Evolutionary conservation across 306 rosid genomes (phyloP).

Genomic region (Pterocarpus santalinus): DNA sequence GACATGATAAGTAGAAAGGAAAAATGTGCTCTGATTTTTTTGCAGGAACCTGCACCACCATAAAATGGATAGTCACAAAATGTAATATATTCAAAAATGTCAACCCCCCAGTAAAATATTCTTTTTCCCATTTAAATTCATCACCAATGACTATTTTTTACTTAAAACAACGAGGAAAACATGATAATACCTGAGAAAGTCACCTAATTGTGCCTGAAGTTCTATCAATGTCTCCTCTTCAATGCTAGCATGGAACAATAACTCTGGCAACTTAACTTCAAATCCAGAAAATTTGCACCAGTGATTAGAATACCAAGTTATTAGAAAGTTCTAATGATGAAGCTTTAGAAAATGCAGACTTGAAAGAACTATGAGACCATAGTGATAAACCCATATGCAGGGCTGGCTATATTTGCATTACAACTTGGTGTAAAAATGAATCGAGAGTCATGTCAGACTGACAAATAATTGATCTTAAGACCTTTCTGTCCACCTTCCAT

Average conservation of each 20-base stretch:
- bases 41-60: constrained; percentile 73
- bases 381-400: constrained; percentile 10
- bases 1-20: constrained; percentile 73
- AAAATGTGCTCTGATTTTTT: constrained; percentile 65
- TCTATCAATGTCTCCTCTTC: constrained; percentile 72
- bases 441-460: neutral
- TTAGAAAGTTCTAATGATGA: constrained; percentile 24
- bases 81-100: constrained; percentile 14
- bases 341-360: constrained; percentile 21
- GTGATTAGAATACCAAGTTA: constrained; percentile 32
- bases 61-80: constrained; percentile 30
- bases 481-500: neutral
- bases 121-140: constrained; percentile 19
- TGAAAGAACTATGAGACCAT: constrained; percentile 26
- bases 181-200: constrained; percentile 78
- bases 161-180: constrained; percentile 24
- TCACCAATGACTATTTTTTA: neutral
- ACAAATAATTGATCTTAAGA: neutral
- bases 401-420: constrained; percentile 12
- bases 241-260: constrained; percentile 68
- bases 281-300: constrained; percentile 38
- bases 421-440: neutral
- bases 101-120: neutral
- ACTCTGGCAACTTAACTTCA: constrained; percentile 90
- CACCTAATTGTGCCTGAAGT: constrained; percentile 63